Conservation (phyloP, 2,329 filamentous ascomycete genomes). For the Beauveria australis region DNA sequence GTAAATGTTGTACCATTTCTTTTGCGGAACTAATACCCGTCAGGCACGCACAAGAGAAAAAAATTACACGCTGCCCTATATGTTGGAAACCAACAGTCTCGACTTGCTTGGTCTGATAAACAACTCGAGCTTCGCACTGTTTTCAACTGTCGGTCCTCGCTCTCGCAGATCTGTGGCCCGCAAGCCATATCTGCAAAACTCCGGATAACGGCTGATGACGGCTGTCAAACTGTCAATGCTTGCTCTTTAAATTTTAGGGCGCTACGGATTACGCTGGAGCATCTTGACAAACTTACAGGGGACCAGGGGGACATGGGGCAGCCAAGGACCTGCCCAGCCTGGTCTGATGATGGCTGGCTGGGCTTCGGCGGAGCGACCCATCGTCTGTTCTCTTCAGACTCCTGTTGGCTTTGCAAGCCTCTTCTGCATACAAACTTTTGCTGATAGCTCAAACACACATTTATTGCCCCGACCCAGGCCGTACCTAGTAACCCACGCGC, state of each 20-base stretch:
- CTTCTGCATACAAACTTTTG: neutral
- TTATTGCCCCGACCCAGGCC: too few relatives aligned
- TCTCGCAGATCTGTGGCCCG: constrained; percentile 2
- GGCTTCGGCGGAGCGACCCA: neutral
- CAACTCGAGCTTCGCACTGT: neutral
- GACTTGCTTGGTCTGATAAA: neutral
- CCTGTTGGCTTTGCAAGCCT: neutral
- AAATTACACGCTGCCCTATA: neutral
- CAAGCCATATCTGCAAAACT: constrained; percentile 4
- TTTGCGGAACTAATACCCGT: neutral
- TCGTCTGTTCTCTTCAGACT: constrained; percentile 1
- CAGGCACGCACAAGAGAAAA: neutral
- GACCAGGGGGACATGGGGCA: neutral
- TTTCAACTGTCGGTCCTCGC: neutral
- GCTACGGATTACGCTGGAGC: too few relatives aligned
- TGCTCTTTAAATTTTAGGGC: too few relatives aligned
- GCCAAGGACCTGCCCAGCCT: neutral
- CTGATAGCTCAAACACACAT: neutral
- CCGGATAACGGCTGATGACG: neutral
- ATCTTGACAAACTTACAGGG: too few relatives aligned
- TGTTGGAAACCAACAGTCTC: neutral
- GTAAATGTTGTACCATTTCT: too few relatives aligned
- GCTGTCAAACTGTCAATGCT: too few relatives aligned
- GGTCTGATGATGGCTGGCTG: constrained; percentile 1
- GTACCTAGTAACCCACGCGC: neutral